Evolutionary conservation across 2,329 filamentous ascomycete species (phyloP), one percentile per base, ranked within the genome.

Genomic region (Ramularia collo-cygni): DNA sequence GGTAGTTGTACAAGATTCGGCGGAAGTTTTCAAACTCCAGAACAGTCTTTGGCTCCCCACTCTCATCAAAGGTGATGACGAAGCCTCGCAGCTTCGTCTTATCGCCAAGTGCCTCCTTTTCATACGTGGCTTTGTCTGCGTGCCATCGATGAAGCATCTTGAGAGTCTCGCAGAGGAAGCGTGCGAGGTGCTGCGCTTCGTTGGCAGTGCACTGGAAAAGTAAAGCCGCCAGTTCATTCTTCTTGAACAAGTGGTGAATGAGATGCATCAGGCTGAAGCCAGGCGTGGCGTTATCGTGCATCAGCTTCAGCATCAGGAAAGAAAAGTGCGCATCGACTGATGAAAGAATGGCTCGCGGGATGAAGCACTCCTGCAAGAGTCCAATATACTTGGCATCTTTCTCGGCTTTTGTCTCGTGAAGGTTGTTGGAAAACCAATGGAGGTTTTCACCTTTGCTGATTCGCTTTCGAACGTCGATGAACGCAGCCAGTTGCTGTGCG

Each of bases 101-200:
- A 4, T 64, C 53, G 8, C 84, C 85, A 52, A 81, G 79, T 0
- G 85, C 90, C 57, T 93, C 85, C 56, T 83, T 86, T 58, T 93
- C 85, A 60, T 92, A 98, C 0, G 76, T 67, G 4, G 70, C 63
- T 55, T 83, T 81, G 58, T 87, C 82, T 16, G 76, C 75, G 62
- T 96, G 92, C 92, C 93, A 98, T 37, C 73, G 70, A 6, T 80
- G 75, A 13, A 98, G 71, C 50, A 95, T 87, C 44, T 81, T 77
- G 8, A 98, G 68, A 2, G 92, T 70, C 46, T 90, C 80, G 56
- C 83, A 86, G 39, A 98, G 66, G 62, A 98, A 96, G 16, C 85
- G 84, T 9, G 88, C 92, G n/a, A 98, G 69, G 51, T 94, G 87
- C 60, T 95, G 86, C 0, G 88, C 86, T 64, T 98, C 93, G 40